Percentiles rank a stretch among this genome's conserved stretches.
Evolutionary conservation across 257 asterid species (phyloP).

Genomic region (Nicotiana attenuata): DNA sequence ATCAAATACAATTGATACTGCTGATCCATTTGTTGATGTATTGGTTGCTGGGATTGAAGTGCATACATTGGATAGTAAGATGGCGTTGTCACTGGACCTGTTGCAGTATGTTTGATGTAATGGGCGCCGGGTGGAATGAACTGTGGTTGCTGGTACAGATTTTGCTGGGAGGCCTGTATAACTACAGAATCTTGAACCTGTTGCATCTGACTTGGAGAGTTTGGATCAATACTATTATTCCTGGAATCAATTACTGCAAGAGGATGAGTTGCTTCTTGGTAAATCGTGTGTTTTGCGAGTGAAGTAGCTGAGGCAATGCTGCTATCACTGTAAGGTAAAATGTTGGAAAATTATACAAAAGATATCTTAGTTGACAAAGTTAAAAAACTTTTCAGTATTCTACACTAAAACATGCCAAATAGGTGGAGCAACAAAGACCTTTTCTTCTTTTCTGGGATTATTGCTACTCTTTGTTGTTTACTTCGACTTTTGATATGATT

Average conservation of each 20-base stretch:
- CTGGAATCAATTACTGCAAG: conserved; percentile 20
- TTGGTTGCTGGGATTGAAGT: conserved; percentile 31
- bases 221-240: conserved; percentile 20
- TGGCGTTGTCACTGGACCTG: conserved; percentile 24
- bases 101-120: conserved; percentile 36
- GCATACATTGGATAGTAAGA: conserved; percentile 51
- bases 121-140: conserved; percentile 35
- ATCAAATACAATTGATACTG: conserved; percentile 38
- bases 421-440: background rate
- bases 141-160: conserved; percentile 26
- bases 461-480: too few relatives aligned
- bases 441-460: background rate
- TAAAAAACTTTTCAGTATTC: too few relatives aligned
- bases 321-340: conserved; percentile 33
- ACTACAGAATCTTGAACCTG: conserved; percentile 16
- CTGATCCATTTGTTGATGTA: conserved; percentile 38
- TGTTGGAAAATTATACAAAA: background rate
- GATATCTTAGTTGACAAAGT: background rate
- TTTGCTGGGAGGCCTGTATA: conserved; percentile 18
- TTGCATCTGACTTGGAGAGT: conserved; percentile 24
- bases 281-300: conserved; percentile 31
- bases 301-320: conserved; percentile 50
- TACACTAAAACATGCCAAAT: background rate
- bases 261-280: conserved; percentile 38
- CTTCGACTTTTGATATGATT: background rate